These are phyloP conservation scores for Microbotryomycetes sp. DNA, from an alignment of 1,284 basidiomycete genomes.

Conservation along the genomic window DNA sequence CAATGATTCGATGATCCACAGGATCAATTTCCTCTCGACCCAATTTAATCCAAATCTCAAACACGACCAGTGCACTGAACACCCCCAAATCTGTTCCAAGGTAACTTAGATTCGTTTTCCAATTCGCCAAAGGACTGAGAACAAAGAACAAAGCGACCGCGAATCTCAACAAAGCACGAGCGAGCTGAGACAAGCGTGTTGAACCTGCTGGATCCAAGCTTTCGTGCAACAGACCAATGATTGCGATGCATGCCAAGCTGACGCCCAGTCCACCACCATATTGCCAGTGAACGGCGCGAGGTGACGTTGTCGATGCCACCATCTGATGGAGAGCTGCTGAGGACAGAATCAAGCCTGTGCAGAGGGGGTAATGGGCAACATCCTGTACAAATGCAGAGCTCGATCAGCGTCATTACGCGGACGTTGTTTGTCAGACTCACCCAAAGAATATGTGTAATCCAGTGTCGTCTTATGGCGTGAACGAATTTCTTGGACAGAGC, in stretches of 20 bases:
- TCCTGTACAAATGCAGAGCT: too few relatives aligned
- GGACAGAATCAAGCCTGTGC: constrained; percentile 1
- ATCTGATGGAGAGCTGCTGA: background rate
- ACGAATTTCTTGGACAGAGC: constrained; percentile 2
- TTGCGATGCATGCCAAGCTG: background rate
- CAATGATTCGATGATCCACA: background rate
- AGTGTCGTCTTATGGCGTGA: constrained; percentile 5
- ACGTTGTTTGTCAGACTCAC: too few relatives aligned
- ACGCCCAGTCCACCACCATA: constrained; percentile 3
- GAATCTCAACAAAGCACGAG: background rate
- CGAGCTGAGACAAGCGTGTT: background rate
- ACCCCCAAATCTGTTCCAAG: background rate
- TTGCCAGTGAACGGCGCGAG: background rate
- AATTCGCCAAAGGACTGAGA: background rate
- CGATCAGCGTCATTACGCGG: too few relatives aligned
- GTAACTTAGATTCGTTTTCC: background rate
- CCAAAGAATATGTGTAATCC: constrained; percentile 4
- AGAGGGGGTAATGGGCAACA: constrained; percentile 1
- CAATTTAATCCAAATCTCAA: background rate
- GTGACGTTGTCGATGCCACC: background rate
- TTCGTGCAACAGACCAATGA: constrained; percentile 3
- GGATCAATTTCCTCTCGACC: background rate
- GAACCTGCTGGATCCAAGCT: constrained; percentile 1
- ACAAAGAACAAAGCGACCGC: background rate
- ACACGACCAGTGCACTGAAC: background rate